phyloP scores from a whole-genome alignment of 2,329 filamentous ascomycete species.

The Alternaria sp. region DNA sequence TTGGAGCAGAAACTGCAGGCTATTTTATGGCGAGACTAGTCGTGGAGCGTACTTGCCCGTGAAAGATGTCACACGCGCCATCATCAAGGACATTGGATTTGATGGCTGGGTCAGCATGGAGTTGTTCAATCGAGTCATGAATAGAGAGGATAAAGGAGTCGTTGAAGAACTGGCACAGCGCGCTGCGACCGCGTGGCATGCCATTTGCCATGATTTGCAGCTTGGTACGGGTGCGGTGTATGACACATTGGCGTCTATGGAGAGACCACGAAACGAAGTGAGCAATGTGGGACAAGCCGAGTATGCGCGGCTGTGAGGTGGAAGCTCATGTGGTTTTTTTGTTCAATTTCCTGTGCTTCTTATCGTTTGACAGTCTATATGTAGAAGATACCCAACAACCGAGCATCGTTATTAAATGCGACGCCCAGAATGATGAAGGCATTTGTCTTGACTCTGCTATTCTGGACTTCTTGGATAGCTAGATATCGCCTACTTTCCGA shows the following conservation, averaged over 20 bases:
- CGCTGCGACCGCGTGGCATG: constrained; percentile 60
- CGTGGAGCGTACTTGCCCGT: constrained; percentile 72
- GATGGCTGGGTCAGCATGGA: constrained; percentile 75
- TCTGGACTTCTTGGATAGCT: neutral
- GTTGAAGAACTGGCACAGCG: constrained; percentile 63
- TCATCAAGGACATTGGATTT: constrained; percentile 69
- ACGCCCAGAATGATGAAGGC: neutral
- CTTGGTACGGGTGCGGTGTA: constrained; percentile 16
- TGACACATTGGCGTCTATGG: neutral
- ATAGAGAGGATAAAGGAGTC: constrained; percentile 57
- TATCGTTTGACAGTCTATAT: neutral
- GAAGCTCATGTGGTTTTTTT: neutral
- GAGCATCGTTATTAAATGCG: neutral
- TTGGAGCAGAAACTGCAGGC: constrained; percentile 76
- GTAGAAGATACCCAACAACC: neutral
- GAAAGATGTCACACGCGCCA: constrained; percentile 63
- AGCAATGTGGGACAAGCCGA: neutral
- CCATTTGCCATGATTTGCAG: constrained; percentile 51
- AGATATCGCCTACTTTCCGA: neutral
- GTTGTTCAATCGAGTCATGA: constrained; percentile 68
- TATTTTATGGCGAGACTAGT: constrained; percentile 70
- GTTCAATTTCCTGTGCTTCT: neutral
- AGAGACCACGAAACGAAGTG: neutral
- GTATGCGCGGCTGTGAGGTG: constrained; percentile 8
- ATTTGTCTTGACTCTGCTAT: neutral